These are phyloP conservation scores for Salix dunnii DNA, from an alignment of 345 rosid species.

Conservation along the genomic window DNA sequence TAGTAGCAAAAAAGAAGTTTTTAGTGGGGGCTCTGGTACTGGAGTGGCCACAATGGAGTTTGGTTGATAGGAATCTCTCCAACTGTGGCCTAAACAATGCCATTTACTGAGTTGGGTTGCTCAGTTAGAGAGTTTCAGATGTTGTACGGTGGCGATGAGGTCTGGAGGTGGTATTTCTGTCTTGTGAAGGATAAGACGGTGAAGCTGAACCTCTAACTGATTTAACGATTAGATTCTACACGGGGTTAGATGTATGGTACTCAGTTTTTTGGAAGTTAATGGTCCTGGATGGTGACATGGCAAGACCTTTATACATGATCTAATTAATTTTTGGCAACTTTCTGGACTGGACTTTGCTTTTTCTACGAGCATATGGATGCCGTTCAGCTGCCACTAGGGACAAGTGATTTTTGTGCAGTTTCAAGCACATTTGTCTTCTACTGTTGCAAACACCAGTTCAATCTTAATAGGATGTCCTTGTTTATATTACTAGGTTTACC, in stretches of 20 bases:
- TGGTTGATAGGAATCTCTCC: slow-evolving; percentile 49
- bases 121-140: slow-evolving; percentile 24
- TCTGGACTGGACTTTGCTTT: no score
- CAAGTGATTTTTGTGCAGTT: no score
- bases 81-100: slow-evolving; percentile 59
- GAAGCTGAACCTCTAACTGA: slow-evolving; percentile 39
- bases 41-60: slow-evolving; percentile 21
- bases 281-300: not conserved
- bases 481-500: no score
- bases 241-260: not conserved
- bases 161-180: slow-evolving; percentile 1
- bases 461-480: no score
- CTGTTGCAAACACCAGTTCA: no score
- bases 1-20: slow-evolving; percentile 2
- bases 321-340: no score
- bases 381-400: no score
- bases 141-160: slow-evolving; percentile 8
- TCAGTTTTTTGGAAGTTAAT: not conserved
- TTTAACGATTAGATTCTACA: slow-evolving; percentile 32
- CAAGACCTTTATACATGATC: not conserved
- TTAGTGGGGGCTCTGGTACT: slow-evolving; percentile 8
- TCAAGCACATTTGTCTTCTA: no score
- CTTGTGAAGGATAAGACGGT: slow-evolving; percentile 37
- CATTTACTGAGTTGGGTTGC: slow-evolving; percentile 43
- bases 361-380: no score